phyloP scores from a whole-genome alignment of 106 monocot genomes.

The Dendrobium nobile region DNA sequence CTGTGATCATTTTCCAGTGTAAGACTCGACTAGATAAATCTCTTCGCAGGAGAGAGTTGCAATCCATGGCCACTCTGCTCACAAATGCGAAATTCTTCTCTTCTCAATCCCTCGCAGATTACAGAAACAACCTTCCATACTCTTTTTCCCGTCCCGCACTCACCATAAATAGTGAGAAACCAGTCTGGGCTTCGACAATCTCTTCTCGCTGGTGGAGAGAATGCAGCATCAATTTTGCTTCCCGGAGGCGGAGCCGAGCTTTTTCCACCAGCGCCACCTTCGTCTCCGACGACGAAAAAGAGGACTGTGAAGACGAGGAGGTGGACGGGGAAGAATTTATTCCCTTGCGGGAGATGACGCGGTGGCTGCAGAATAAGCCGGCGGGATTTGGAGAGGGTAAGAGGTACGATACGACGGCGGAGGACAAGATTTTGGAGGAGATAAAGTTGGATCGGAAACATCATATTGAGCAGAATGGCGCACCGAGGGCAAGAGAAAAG shows the following conservation, averaged over 20 bases:
- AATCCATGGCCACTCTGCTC: constrained; percentile 1
- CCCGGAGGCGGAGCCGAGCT: neutral
- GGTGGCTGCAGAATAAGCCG: constrained; percentile 57
- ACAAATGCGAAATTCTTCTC: neutral
- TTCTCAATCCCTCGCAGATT: neutral
- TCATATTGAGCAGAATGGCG: constrained; percentile 20
- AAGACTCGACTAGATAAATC: too few relatives aligned
- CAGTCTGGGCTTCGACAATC: neutral
- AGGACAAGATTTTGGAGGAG: constrained; percentile 62
- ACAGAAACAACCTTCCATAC: neutral
- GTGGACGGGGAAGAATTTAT: constrained; percentile 14
- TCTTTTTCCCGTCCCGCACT: neutral
- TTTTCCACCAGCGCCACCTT: neutral
- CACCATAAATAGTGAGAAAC: neutral
- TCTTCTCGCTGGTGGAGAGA: neutral
- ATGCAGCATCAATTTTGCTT: constrained; percentile 2
- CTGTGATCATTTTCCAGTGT: too few relatives aligned
- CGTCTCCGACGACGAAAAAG: constrained; percentile 7
- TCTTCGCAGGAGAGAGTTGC: neutral
- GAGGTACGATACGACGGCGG: constrained; percentile 48
- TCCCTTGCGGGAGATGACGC: constrained; percentile 42
- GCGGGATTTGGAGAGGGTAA: constrained; percentile 68
- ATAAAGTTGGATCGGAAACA: constrained; percentile 38
- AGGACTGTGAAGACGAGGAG: constrained; percentile 3
- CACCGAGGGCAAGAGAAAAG: constrained; percentile 12